phyloP scores from a whole-genome alignment of 768 basidiomycete species.

The Terana coerulea region DNA sequence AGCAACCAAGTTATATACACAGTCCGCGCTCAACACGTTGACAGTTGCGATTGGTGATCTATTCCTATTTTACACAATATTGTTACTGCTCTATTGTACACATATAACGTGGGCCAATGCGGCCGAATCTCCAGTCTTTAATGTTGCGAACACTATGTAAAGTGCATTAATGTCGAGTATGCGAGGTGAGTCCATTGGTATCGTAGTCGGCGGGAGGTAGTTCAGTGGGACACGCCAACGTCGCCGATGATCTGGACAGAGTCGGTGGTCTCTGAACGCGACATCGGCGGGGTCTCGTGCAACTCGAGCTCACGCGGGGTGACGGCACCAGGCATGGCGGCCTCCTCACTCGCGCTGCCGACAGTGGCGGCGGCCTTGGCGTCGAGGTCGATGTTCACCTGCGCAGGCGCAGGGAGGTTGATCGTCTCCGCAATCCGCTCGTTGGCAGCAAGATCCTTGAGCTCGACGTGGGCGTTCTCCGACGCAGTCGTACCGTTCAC shows the following conservation, averaged over 20 bases:
- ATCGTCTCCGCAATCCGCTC: not conserved
- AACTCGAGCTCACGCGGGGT: not conserved
- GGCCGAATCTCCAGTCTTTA: no score
- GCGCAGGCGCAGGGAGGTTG: constrained; percentile 2
- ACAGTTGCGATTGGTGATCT: no score
- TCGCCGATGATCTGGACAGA: constrained; percentile 22
- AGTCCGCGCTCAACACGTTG: no score
- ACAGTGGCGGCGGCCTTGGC: not conserved
- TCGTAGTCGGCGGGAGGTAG: no score
- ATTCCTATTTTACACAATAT: no score
- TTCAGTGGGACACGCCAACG: no score
- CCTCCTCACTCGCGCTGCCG: not conserved
- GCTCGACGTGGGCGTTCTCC: constrained; percentile 8
- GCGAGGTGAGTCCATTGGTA: no score
- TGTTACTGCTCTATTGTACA: no score
- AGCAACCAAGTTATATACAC: no score
- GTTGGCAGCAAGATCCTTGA: constrained; percentile 1
- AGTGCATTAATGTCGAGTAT: no score
- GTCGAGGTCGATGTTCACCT: not conserved
- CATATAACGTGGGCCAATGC: no score
- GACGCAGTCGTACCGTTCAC: constrained; percentile 10
- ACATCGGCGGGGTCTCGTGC: constrained; percentile 6
- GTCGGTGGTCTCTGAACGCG: constrained; percentile 20
- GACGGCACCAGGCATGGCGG: not conserved
- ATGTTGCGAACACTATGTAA: no score